phyloP scores from a whole-genome alignment of 179 eudicot species.

The Patellifolia procumbens region DNA sequence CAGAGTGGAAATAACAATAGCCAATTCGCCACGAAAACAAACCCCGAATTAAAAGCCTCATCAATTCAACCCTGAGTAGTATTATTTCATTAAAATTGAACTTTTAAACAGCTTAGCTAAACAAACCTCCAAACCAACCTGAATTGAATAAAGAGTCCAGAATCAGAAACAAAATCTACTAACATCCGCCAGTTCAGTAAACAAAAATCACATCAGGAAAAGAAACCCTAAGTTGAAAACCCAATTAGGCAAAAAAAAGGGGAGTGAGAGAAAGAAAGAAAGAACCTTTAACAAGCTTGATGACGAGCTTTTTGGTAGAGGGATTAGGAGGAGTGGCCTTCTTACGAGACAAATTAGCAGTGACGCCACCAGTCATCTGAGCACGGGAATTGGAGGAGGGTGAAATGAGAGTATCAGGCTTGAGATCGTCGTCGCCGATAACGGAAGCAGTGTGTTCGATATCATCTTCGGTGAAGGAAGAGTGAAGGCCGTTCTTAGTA shows the following conservation, averaged over 20 bases:
- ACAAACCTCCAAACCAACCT: background rate
- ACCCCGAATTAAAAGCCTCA: background rate
- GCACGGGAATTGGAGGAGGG: conserved; percentile 16
- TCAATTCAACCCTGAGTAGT: no score
- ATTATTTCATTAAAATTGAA: no score
- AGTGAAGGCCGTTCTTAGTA: conserved; percentile 50
- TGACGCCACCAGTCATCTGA: conserved; percentile 30
- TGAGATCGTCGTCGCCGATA: conserved; percentile 59
- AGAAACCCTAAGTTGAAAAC: conserved; percentile 13
- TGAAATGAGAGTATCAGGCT: conserved; percentile 30
- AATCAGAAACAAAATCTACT: background rate
- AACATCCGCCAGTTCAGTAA: background rate
- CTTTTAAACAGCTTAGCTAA: background rate
- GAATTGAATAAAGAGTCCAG: conserved; percentile 1
- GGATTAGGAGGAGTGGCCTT: conserved; percentile 95
- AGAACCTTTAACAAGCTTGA: conserved; percentile 82
- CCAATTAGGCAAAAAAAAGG: background rate
- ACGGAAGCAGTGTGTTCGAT: conserved; percentile 32
- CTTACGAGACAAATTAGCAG: conserved; percentile 76
- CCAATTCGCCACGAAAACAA: background rate
- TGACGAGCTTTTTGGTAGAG: conserved; percentile 72
- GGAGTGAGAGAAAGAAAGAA: background rate
- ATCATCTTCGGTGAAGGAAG: conserved; percentile 22
- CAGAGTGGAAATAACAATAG: background rate
- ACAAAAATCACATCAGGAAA: background rate